Conservation (phyloP, 1,284 basidiomycete genomes). For the Rhodotorula sp. region DNA sequence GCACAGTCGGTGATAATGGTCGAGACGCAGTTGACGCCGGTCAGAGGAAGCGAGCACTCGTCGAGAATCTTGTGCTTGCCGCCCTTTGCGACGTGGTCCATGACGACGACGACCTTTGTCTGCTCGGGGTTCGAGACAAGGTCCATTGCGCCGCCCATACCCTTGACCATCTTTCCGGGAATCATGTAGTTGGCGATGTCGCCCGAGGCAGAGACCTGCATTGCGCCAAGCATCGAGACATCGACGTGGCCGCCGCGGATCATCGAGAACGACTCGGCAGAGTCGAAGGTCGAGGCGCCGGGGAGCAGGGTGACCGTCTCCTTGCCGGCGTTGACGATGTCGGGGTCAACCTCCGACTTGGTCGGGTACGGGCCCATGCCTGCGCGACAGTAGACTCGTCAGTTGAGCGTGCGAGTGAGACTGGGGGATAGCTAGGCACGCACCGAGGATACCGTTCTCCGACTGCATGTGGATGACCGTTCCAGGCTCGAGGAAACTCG, state of each 20-base stretch:
- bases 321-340: constrained; percentile 71
- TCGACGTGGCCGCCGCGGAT: constrained; percentile 76
- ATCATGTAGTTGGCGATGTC: constrained; percentile 90
- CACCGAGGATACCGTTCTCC: constrained; percentile 84
- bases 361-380: constrained; percentile 92
- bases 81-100: constrained; percentile 82
- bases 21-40: constrained; percentile 79
- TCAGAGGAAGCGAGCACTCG: constrained; percentile 78
- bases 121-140: constrained; percentile 88
- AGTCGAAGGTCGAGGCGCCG: constrained; percentile 89
- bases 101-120: constrained; percentile 71
- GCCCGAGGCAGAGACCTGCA: constrained; percentile 89
- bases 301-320: constrained; percentile 89
- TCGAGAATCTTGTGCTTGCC: constrained; percentile 83
- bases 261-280: constrained; percentile 72
- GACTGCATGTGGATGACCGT: constrained; percentile 90
- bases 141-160: constrained; percentile 80
- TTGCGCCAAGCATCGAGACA: constrained; percentile 85
- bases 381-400: neutral
- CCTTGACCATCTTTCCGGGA: constrained; percentile 52
- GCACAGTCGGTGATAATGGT: constrained; percentile 85
- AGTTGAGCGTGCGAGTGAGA: neutral
- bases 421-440: constrained; percentile 1
- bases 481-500: constrained; percentile 72
- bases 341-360: constrained; percentile 71